A percentile compares a stretch with the other conserved stretches of the same genome.
Conservation (phyloP, 345 rosid genomes). For the Eucalyptus pumila region DNA sequence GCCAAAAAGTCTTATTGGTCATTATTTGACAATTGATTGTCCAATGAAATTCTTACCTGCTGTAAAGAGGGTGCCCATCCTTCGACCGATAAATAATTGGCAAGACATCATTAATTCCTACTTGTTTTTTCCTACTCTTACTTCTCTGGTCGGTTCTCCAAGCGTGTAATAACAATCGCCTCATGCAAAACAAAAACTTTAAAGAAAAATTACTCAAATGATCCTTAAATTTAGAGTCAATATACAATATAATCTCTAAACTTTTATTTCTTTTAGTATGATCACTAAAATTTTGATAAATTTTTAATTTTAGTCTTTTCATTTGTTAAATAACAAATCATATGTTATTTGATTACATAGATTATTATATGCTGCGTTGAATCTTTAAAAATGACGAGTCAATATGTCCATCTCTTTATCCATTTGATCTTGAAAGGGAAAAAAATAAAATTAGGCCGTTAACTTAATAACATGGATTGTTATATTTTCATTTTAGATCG, state of each 20-base stretch:
- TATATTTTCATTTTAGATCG: not conserved
- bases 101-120: not conserved
- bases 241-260: not conserved
- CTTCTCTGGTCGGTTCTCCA: not conserved
- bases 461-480: not conserved
- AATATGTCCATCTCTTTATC: not conserved
- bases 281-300: not conserved
- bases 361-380: not conserved
- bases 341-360: accelerated
- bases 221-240: too few relatives aligned
- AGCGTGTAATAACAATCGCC: not conserved
- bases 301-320: too few relatives aligned
- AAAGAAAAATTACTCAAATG: not conserved
- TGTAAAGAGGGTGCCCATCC: not conserved
- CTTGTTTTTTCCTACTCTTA: not conserved
- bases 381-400: not conserved
- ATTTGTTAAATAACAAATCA: not conserved
- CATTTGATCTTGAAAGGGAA: not conserved
- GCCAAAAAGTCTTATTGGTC: not conserved
- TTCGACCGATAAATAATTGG: not conserved
- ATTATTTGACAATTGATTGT: not conserved
- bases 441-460: not conserved
- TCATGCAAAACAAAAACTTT: not conserved
- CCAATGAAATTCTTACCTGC: not conserved
- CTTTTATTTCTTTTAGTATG: too few relatives aligned